phyloP scores from a whole-genome alignment of 495 filamentous ascomycete species.

The Neurospora discreta region DNA sequence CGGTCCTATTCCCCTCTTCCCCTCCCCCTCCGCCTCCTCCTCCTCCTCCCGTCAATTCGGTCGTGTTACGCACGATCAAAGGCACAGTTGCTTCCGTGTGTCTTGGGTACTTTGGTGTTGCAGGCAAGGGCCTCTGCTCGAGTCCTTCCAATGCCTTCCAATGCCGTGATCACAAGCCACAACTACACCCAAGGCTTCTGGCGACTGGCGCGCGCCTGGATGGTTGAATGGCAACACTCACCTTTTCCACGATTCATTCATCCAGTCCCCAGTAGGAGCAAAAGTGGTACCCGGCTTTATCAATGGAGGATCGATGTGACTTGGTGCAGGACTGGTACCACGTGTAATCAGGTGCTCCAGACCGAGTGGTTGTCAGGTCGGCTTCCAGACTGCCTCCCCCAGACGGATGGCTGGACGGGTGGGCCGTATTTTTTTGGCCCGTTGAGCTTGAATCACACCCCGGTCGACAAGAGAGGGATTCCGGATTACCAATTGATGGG shows the following conservation, averaged over 20 bases:
- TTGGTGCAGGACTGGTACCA: constrained; percentile 25
- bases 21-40: not conserved
- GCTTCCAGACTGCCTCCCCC: not conserved
- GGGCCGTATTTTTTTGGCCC: not conserved
- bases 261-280: not conserved
- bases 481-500: not conserved
- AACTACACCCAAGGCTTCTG: not conserved
- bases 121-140: not conserved
- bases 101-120: not conserved
- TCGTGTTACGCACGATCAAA: not conserved
- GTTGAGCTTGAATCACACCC: not conserved
- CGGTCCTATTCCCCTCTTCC: not conserved
- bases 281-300: not conserved
- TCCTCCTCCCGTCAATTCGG: not conserved
- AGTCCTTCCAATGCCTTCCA: not conserved
- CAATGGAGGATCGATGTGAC: constrained; percentile 8
- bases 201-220: not conserved
- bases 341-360: constrained; percentile 24
- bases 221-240: not conserved
- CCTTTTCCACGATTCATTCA: not conserved
- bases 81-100: not conserved
- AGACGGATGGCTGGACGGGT: not conserved
- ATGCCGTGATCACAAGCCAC: not conserved
- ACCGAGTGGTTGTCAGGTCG: constrained; percentile 1
- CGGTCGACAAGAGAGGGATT: not conserved